A percentile compares a stretch with the other conserved stretches of the same genome.
Evolutionary conservation across 2,329 filamentous ascomycete species (phyloP).

Genomic region (Pseudocercospora pini-densiflorae): DNA sequence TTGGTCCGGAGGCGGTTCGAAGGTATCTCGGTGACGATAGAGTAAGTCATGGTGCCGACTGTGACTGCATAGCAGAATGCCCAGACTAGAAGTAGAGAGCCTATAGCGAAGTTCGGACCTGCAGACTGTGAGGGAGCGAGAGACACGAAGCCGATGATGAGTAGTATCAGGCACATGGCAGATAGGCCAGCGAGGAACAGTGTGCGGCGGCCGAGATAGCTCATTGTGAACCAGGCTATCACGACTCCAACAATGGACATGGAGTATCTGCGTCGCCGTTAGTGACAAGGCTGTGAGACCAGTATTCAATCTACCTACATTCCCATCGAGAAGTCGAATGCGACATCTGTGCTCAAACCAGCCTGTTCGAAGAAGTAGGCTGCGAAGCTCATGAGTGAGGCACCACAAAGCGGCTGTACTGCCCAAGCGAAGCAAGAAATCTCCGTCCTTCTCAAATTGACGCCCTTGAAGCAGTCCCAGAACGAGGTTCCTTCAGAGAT

Average conservation of each 20-base stretch:
- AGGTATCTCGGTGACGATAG: constrained; percentile 36
- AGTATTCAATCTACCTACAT: constrained; percentile 33
- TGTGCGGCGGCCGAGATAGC: constrained; percentile 41
- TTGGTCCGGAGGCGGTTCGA: constrained; percentile 35
- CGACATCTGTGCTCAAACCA: constrained; percentile 34
- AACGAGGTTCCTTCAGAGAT: constrained; percentile 35
- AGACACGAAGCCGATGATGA: constrained; percentile 33
- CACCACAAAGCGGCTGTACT: constrained; percentile 41
- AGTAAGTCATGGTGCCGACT: constrained; percentile 32
- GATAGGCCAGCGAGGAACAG: constrained; percentile 40
- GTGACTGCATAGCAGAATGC: constrained; percentile 33
- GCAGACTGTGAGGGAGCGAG: constrained; percentile 20
- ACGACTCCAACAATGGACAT: constrained; percentile 40
- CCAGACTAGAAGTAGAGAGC: constrained; percentile 30
- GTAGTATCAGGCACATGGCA: constrained; percentile 25
- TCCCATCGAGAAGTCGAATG: constrained; percentile 40
- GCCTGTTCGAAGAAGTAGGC: constrained; percentile 45
- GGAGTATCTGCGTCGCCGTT: constrained; percentile 27
- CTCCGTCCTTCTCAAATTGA: constrained; percentile 42
- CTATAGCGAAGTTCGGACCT: constrained; percentile 30
- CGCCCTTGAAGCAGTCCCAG: constrained; percentile 43
- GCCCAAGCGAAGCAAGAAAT: constrained; percentile 39
- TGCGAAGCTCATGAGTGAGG: constrained; percentile 39
- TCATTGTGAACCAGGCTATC: constrained; percentile 41
- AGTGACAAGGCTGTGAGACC: not conserved